Conservation (phyloP, 148 eudicot genomes). For the Rhododendron simsii region DNA sequence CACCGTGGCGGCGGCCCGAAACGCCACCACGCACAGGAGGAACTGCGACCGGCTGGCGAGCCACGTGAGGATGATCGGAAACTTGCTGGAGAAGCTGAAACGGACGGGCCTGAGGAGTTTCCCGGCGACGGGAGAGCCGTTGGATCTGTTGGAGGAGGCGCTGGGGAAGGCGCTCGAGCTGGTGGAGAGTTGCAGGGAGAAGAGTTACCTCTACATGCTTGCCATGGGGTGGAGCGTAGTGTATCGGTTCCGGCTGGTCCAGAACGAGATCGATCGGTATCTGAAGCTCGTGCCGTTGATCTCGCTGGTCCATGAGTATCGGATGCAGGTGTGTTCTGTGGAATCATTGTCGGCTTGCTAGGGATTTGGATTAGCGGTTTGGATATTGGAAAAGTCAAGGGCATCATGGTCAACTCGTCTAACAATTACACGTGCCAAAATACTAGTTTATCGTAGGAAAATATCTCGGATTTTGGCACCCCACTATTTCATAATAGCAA, state of each 20-base stretch:
- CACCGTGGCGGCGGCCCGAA: constrained; percentile 1
- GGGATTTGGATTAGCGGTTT: not conserved
- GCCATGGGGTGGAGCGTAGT: constrained; percentile 8
- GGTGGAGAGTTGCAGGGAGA: constrained; percentile 5
- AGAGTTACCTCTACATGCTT: constrained; percentile 3
- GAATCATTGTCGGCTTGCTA: constrained; percentile 1
- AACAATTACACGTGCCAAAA: no score
- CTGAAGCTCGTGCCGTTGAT: constrained; percentile 6
- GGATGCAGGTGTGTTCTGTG: constrained; percentile 2
- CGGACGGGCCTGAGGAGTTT: not conserved
- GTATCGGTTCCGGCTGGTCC: not conserved
- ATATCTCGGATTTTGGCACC: no score
- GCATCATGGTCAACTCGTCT: not conserved
- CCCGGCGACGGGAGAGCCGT: constrained; percentile 1
- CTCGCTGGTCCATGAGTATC: constrained; percentile 2
- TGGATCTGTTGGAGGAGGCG: constrained; percentile 2
- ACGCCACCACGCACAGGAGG: not conserved
- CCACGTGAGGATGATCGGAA: constrained; percentile 2
- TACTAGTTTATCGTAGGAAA: no score
- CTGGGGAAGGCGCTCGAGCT: not conserved
- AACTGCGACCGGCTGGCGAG: not conserved
- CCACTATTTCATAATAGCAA: no score
- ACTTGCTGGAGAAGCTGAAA: constrained; percentile 2
- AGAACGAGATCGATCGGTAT: constrained; percentile 5
- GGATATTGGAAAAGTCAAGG: not conserved